Evolutionary conservation across 1,284 basidiomycete species (phyloP).

Genomic region (Melampsora occidentalis): DNA sequence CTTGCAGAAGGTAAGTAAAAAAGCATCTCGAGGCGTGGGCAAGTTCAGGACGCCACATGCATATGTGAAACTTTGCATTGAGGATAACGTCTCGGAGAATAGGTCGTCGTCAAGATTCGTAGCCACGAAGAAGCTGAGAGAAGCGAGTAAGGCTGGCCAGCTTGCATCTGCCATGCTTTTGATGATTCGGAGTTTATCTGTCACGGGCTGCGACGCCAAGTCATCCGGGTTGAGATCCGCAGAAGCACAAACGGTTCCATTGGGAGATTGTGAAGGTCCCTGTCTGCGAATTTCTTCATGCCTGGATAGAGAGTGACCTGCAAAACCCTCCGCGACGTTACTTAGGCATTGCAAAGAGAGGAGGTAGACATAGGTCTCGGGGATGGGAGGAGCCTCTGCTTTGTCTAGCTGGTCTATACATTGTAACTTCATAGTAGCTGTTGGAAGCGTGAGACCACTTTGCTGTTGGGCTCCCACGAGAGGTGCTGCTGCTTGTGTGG

Average conservation of each 20-base stretch:
- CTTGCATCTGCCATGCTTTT: conserved; percentile 75
- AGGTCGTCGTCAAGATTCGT: conserved; percentile 84
- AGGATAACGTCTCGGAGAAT: conserved; percentile 76
- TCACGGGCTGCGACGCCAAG: conserved; percentile 56
- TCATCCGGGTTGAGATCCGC: conserved; percentile 66
- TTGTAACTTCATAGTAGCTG: conserved; percentile 45
- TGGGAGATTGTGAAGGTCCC: conserved; percentile 57
- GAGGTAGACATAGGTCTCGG: conserved; percentile 87
- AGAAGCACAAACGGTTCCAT: conserved; percentile 66
- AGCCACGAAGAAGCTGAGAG: conserved; percentile 79
- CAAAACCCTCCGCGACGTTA: conserved; percentile 82
- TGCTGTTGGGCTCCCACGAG: conserved; percentile 70
- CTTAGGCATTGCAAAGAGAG: conserved; percentile 83
- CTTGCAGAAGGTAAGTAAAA: conserved; percentile 79
- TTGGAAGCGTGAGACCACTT: conserved; percentile 55
- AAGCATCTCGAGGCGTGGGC: conserved; percentile 82
- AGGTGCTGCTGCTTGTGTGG: conserved; percentile 76
- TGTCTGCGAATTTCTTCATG: conserved; percentile 58
- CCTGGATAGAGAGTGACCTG: conserved; percentile 67
- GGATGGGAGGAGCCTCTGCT: conserved; percentile 84
- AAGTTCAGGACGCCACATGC: conserved; percentile 84
- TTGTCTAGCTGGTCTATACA: conserved; percentile 97
- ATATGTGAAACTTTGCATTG: conserved; percentile 78
- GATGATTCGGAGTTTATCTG: conserved; percentile 62
- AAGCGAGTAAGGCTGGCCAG: conserved; percentile 85